Base-by-base conservation (phyloP, 208 protist genomes). In the Strigomonas galati region DNA sequence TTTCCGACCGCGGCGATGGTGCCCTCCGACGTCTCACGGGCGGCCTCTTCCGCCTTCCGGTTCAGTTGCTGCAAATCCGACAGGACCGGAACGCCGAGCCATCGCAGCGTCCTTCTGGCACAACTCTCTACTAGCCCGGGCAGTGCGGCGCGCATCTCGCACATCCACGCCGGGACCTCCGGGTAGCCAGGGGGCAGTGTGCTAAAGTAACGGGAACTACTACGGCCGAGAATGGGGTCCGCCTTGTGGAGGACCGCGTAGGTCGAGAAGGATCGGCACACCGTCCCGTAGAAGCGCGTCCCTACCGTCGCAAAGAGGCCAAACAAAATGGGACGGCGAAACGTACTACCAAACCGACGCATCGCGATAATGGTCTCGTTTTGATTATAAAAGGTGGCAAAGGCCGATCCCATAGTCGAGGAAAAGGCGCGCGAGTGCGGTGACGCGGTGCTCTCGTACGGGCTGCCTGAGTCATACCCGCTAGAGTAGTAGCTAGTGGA, bases 371-470 rank as follows among this genome's bases (percentile, higher is more conserved):
- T 40, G 0, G 72, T 72, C n/a, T 71, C 30, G 73, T 83, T 88
- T 10, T 89, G 82, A 62, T 86, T 70, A 66, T 91, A 95, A 69
- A 92, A 88, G 37, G 79, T 90, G 40, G 80, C 74, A 57, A 91
- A 89, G 23, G 89, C 91, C 12, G 89, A 91, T 74, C 86, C 92
- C 57, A 91, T 73, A 2, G 54, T 35, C 3, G 49, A 54, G 5
- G 49, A 54, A 61, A 91, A 82, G 12, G 75, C 70, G 60, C 71
- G 64, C 1, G 84, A 91, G 37, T 74, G 68, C 10, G 89, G 84
- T 6, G 85, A 92, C 57, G 78, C 72, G 1, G 74, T 76, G 23
- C 69, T 84, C 65, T 90, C 79, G 65, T 86, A 62, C 68, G 58
- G 72, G 43, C 68, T 72, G 19, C 72, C 69, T 46, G 58, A 60